phyloP scores from a whole-genome alignment of 2,329 filamentous ascomycete genomes.

The Trichoderma aggressivum region DNA sequence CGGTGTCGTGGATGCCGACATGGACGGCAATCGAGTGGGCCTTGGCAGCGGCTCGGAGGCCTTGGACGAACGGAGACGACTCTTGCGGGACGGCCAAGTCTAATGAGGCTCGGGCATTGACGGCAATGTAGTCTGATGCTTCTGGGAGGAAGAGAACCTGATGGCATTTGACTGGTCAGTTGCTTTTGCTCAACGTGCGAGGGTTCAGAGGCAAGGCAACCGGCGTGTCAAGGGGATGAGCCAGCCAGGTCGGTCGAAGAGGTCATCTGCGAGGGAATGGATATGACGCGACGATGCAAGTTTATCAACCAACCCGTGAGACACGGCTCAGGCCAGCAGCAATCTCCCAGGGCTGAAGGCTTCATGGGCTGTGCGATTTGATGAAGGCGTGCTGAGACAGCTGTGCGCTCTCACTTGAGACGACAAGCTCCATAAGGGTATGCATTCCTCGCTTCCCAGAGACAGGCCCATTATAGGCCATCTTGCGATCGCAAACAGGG shows the following conservation, averaged over 20 bases:
- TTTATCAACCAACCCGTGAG: neutral
- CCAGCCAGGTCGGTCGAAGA: neutral
- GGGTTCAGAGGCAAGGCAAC: neutral
- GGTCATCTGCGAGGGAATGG: neutral
- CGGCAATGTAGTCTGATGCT: slow-evolving; percentile 83
- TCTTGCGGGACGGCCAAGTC: slow-evolving; percentile 65
- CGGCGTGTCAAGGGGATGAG: neutral
- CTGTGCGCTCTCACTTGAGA: neutral
- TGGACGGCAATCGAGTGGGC: slow-evolving; percentile 67
- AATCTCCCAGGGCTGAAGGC: neutral
- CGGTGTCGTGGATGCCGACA: slow-evolving; percentile 81
- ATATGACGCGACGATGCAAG: neutral
- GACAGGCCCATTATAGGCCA: neutral
- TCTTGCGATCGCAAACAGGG: slow-evolving; percentile 7
- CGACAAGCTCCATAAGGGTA: neutral
- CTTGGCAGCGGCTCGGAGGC: slow-evolving; percentile 66
- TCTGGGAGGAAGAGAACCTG: slow-evolving; percentile 87
- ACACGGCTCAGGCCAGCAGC: slow-evolving; percentile 1
- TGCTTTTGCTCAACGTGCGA: neutral
- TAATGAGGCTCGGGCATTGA: slow-evolving; percentile 63
- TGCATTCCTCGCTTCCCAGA: neutral
- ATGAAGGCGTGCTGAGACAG: neutral
- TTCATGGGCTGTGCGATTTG: neutral
- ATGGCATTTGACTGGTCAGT: slow-evolving; percentile 6
- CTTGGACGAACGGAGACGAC: slow-evolving; percentile 69